Evolutionary conservation across 2,329 filamentous ascomycete species (phyloP), one percentile per base, ranked within the genome.

Genomic region (Byssochlamys sp.): DNA sequence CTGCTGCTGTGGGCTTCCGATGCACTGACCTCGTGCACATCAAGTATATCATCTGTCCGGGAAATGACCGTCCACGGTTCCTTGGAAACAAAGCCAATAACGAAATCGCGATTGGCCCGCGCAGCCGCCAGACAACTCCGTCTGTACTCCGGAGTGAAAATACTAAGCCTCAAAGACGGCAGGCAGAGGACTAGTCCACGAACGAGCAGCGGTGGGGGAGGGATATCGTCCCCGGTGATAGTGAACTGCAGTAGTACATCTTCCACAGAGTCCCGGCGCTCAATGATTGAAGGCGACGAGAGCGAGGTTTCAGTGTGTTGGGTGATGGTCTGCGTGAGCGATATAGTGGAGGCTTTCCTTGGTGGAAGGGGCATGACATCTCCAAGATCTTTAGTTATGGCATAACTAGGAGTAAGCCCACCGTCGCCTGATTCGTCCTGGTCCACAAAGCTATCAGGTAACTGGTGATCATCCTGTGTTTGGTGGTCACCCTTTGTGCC

Each of bases 261-360:
- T 26, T 49, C 58, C 12, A 56, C 55, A 50, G 53, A 29, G 39
- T 56, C 57, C 5, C 48, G 55, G 12, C 56, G 53, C n/a, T 57
- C 59, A 12, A 19, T 52, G 19, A 54, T 54, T 0, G 52, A 45
- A 29, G 52, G 55, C 11, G 52, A 52, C 48, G 65, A 60, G 4
- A 57, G 57, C 12, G 68, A 69, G 26, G 66, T 63, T 53, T 73
- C 70, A 27, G 71, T 70, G 28, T 72, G 68, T 56, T 72, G 67
- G 27, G 68, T 69, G 57, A 74, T 70, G 3, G 72, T 73, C 45
- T 71, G 71, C 3, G 73, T 76, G 52, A 76, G 68, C 7, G 73
- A 75, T 52, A 76, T 76, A 12, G 72, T 74, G 14, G 73, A 75
- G 19, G 63, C 66, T 63, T 74, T 75, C 52, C 73, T 66, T 33